These are phyloP conservation scores for Fraxinus floribunda DNA, from an alignment of 305 asterid species.

Conservation along the genomic window DNA sequence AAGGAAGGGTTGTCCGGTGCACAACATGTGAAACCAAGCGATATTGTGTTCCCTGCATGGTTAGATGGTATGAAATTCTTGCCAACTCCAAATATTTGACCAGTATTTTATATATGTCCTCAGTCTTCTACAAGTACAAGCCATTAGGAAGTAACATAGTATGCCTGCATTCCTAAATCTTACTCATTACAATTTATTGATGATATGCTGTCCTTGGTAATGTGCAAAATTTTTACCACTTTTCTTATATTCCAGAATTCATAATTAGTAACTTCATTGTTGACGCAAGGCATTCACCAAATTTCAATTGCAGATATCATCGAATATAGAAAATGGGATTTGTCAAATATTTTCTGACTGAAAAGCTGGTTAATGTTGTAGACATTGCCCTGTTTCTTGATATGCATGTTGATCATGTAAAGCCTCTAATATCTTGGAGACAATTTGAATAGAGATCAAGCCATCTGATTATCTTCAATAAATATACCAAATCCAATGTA, in stretches of 20 bases:
- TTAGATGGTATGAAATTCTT: slow-evolving; percentile 42
- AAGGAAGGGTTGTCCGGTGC: slow-evolving; percentile 57
- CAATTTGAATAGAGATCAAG: background rate
- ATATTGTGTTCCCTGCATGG: slow-evolving; percentile 51
- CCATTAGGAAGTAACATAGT: background rate
- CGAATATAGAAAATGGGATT: background rate
- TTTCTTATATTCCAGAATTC: background rate
- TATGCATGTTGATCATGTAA: background rate
- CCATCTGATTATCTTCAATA: background rate
- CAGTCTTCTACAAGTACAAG: background rate
- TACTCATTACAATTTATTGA: background rate
- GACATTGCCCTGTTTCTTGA: background rate
- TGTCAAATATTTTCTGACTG: background rate
- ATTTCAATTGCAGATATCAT: background rate
- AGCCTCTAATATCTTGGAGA: background rate
- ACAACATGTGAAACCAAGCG: slow-evolving; percentile 44
- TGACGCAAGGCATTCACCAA: background rate
- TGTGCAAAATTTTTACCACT: background rate
- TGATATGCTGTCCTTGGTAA: background rate
- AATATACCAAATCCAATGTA: background rate
- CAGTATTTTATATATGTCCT: background rate
- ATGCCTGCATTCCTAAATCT: background rate
- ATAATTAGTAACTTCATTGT: background rate
- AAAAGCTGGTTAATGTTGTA: background rate
- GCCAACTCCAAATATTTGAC: background rate